A percentile compares a stretch with the other conserved stretches of the same genome.
These are phyloP conservation scores for Saitozyma sp. DNA, from an alignment of 768 basidiomycete species.

Conservation along the genomic window DNA sequence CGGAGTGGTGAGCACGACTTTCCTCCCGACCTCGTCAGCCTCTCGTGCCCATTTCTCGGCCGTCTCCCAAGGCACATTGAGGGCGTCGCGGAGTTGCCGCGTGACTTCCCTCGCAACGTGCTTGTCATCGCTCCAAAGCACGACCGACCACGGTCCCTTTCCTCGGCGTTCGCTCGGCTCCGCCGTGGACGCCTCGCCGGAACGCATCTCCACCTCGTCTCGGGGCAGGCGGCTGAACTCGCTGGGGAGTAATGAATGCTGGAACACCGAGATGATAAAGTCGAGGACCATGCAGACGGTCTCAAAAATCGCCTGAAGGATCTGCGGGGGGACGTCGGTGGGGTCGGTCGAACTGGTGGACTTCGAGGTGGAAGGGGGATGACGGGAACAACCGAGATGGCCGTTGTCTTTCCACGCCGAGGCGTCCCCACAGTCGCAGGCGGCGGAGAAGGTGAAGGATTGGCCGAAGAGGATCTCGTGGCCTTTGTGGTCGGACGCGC, in stretches of 20 bases:
- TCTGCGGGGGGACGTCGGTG: conserved; percentile 62
- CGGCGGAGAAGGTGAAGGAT: conserved; percentile 73
- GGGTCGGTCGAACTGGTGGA: conserved; percentile 30
- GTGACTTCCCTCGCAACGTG: conserved; percentile 87
- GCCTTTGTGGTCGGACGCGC: conserved; percentile 75
- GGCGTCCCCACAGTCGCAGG: conserved; percentile 91
- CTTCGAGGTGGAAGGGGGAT: conserved; percentile 59
- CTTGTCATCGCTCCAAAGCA: conserved; percentile 97
- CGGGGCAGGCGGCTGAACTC: conserved; percentile 26
- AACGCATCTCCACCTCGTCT: conserved; percentile 56
- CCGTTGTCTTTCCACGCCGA: conserved; percentile 70
- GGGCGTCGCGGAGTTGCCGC: conserved; percentile 46
- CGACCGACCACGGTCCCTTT: conserved; percentile 54
- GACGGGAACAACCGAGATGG: conserved; percentile 67
- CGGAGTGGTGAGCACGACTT: conserved; percentile 73
- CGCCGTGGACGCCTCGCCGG: conserved; percentile 11
- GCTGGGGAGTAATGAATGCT: conserved; percentile 72
- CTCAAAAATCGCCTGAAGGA: conserved; percentile 63
- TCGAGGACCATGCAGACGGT: conserved; percentile 77
- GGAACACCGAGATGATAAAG: conserved; percentile 78
- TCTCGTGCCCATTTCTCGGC: conserved; percentile 38
- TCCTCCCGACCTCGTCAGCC: conserved; percentile 61
- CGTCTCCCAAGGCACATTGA: conserved; percentile 29
- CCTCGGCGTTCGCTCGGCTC: conserved; percentile 20
- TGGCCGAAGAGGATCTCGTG: conserved; percentile 95